Percentiles rank a stretch among this genome's conserved stretches.
Conservation (phyloP, 2,329 filamentous ascomycete species). For the Aspergillus puulaauensis region DNA sequence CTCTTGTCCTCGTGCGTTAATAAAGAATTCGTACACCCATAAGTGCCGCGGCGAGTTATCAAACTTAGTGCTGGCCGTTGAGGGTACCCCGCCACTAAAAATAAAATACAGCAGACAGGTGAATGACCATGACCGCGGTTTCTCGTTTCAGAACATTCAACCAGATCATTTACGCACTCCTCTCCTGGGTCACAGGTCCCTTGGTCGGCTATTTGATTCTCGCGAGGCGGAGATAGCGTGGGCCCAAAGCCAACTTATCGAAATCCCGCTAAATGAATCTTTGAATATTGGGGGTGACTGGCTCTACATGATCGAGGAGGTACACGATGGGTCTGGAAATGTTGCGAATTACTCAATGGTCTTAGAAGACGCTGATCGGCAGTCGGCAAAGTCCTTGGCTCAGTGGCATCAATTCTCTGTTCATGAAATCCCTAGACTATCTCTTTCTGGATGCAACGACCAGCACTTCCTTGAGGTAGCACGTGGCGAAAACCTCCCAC, state of each 20-base stretch:
- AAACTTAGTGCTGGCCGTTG: conserved; percentile 76
- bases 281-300: conserved; percentile 76
- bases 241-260: conserved; percentile 73
- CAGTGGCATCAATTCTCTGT: conserved; percentile 79
- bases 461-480: conserved; percentile 80
- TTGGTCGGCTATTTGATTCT: conserved; percentile 57
- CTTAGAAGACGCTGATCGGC: conserved; percentile 66
- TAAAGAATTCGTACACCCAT: conserved; percentile 63
- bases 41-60: conserved; percentile 88
- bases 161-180: conserved; percentile 83
- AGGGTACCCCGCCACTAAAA: conserved; percentile 85
- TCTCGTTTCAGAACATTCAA: conserved; percentile 90
- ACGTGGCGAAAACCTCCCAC: conserved; percentile 64
- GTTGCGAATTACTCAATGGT: conserved; percentile 66
- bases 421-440: conserved; percentile 77
- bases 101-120: conserved; percentile 88
- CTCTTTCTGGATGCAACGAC: conserved; percentile 72
- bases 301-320: conserved; percentile 88
- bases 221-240: conserved; percentile 63
- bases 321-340: conserved; percentile 89
- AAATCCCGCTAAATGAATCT: conserved; percentile 86
- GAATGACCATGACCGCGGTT: conserved; percentile 78
- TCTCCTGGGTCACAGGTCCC: conserved; percentile 61
- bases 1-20: conserved; percentile 74
- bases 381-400: conserved; percentile 58